Evolutionary conservation across 225 moss, liverwort and hornwort species (phyloP).

Genomic region (Marchantia paleacea): DNA sequence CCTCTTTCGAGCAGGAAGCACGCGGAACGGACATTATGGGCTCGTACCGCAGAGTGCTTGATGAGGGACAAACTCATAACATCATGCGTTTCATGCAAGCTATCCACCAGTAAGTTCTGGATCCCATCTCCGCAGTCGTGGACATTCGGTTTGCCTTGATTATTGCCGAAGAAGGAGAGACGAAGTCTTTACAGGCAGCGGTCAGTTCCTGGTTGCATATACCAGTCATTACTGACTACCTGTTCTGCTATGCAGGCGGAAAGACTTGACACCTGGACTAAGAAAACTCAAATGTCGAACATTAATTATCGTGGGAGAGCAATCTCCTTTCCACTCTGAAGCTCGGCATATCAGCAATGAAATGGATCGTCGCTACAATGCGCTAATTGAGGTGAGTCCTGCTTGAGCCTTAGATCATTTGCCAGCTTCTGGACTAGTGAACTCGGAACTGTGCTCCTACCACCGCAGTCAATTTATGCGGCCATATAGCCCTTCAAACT

Average conservation of each 20-base stretch:
- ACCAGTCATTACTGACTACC: neutral
- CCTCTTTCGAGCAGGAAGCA: conserved; percentile 49
- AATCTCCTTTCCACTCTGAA: conserved; percentile 85
- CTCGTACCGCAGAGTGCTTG: conserved; percentile 61
- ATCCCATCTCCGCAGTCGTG: neutral
- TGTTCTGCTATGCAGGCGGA: conserved; percentile 33
- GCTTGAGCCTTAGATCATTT: neutral
- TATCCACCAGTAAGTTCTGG: conserved; percentile 57
- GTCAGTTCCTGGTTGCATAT: too few species aligned
- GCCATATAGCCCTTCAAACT: neutral
- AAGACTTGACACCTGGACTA: conserved; percentile 64
- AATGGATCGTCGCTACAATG: conserved; percentile 88
- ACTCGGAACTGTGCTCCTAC: neutral
- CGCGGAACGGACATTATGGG: conserved; percentile 54
- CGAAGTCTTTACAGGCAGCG: too few species aligned
- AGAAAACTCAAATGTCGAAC: conserved; percentile 80
- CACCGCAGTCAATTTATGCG: neutral
- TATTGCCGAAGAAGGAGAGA: neutral
- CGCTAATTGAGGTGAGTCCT: conserved; percentile 73
- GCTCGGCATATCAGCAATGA: conserved; percentile 72
- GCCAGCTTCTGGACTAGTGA: neutral
- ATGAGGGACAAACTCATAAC: conserved; percentile 57
- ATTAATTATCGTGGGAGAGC: conserved; percentile 82
- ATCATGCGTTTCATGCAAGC: conserved; percentile 92
- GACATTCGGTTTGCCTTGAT: neutral